phyloP scores from a whole-genome alignment of 768 basidiomycete species.

The Podaxis sp. region DNA sequence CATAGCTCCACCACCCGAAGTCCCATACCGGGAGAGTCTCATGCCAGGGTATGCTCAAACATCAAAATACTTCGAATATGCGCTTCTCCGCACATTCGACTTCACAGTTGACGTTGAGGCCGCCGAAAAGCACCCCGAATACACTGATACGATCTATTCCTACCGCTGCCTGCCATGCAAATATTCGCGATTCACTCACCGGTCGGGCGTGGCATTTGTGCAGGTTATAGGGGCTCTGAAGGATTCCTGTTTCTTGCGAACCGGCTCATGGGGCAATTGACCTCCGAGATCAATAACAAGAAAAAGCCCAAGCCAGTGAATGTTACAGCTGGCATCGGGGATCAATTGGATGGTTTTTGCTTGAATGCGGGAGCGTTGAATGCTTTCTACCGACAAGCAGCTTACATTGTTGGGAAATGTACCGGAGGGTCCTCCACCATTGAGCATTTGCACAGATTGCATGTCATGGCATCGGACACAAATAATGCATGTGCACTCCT shows the following conservation, averaged over 20 bases:
- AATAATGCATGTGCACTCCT: constrained; percentile 22
- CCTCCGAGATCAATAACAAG: constrained; percentile 50
- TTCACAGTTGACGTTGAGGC: constrained; percentile 88
- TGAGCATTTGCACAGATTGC: constrained; percentile 34
- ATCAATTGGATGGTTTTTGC: constrained; percentile 64
- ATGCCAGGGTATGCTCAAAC: constrained; percentile 67
- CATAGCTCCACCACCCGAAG: constrained; percentile 66
- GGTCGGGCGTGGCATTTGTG: constrained; percentile 84
- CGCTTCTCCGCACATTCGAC: constrained; percentile 69
- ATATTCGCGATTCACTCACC: constrained; percentile 93
- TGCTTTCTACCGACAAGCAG: constrained; percentile 73
- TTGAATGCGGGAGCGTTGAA: constrained; percentile 49
- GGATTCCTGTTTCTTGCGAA: constrained; percentile 93
- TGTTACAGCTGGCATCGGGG: constrained; percentile 60
- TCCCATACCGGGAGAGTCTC: constrained; percentile 64
- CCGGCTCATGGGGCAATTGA: constrained; percentile 72
- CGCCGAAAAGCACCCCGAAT: constrained; percentile 68
- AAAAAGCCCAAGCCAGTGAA: constrained; percentile 55
- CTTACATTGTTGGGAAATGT: constrained; percentile 43
- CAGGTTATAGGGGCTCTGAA: constrained; percentile 78
- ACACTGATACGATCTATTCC: constrained; percentile 83
- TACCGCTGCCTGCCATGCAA: constrained; percentile 78
- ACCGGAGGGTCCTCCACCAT: constrained; percentile 54
- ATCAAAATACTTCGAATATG: constrained; percentile 77
- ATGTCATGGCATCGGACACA: neutral